phyloP scores from a whole-genome alignment of 306 rosid genomes.

The Erythrophleum fordii region DNA sequence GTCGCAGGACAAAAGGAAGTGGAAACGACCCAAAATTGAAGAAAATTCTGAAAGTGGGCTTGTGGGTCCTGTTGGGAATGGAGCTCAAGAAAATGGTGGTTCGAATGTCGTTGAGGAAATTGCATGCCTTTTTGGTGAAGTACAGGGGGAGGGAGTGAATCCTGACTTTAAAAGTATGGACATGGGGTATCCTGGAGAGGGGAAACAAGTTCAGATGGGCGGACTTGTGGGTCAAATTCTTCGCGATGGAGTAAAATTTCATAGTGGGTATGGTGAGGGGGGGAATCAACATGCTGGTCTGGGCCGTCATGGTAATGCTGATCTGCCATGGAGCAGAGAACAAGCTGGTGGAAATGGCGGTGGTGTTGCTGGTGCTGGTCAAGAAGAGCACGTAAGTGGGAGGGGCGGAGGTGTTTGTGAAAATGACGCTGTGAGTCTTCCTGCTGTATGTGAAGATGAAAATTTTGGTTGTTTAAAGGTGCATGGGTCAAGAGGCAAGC shows the following conservation, averaged over 20 bases:
- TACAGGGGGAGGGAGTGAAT: constrained; percentile 28
- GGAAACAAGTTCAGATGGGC: constrained; percentile 28
- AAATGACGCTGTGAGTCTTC: constrained; percentile 30
- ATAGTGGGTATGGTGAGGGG: constrained; percentile 33
- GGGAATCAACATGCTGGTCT: constrained; percentile 15
- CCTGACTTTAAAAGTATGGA: constrained; percentile 26
- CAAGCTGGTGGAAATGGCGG: constrained; percentile 31
- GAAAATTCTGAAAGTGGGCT: constrained; percentile 37
- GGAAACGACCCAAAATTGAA: constrained; percentile 18
- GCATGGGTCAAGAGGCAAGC: constrained; percentile 29
- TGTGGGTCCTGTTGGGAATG: constrained; percentile 32
- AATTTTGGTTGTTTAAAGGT: constrained; percentile 31
- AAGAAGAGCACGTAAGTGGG: background rate
- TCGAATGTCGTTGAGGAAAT: constrained; percentile 30
- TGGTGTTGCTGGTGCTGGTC: constrained; percentile 30
- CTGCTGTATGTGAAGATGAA: constrained; percentile 20
- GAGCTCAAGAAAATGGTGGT: constrained; percentile 13
- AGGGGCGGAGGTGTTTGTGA: constrained; percentile 19
- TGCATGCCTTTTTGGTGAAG: constrained; percentile 43
- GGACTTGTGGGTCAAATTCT: constrained; percentile 36
- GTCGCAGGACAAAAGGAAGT: constrained; percentile 11
- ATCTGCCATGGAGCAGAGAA: constrained; percentile 35
- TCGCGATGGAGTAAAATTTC: constrained; percentile 37
- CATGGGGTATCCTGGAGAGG: constrained; percentile 40
- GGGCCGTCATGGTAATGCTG: constrained; percentile 2